Percentiles rank a stretch among this genome's conserved stretches.
phyloP scores from a whole-genome alignment of 768 basidiomycete genomes.

The Leccinum rimulosum region DNA sequence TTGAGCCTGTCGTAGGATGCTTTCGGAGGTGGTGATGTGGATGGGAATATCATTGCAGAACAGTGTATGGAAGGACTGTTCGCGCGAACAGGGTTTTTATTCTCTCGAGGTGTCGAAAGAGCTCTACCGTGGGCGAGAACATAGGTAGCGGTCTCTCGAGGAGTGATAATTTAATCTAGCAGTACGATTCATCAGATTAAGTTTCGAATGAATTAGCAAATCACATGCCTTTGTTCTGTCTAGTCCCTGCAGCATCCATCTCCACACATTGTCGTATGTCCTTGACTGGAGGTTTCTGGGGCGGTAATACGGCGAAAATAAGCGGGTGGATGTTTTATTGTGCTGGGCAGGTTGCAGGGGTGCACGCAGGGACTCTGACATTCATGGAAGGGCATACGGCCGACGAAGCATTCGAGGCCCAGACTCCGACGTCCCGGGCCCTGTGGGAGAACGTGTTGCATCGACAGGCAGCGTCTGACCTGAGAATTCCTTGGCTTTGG shows the following conservation, averaged over 20 bases:
- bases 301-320: slow-evolving; percentile 5
- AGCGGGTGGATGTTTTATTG: background rate
- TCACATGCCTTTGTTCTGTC: too few species aligned
- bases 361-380: background rate
- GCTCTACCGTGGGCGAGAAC: slow-evolving; percentile 65
- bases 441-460: background rate
- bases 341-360: background rate
- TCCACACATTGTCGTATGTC: too few species aligned
- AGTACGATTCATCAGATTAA: too few species aligned
- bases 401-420: background rate
- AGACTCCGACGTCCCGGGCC: background rate
- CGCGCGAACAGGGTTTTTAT: background rate
- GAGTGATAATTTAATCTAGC: slow-evolving; percentile 60
- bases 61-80: background rate
- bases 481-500: background rate
- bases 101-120: slow-evolving; percentile 8
- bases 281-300: too few species aligned
- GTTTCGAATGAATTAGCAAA: too few species aligned
- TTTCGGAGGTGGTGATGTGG: background rate
- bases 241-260: too few species aligned
- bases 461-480: background rate
- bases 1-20: slow-evolving; percentile 6
- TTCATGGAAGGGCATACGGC: background rate
- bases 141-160: slow-evolving; percentile 70
- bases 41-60: background rate